These are phyloP conservation scores for Fennellomyces sp. DNA, from an alignment of 371 early-diverging fungal species.

Conservation along the genomic window DNA sequence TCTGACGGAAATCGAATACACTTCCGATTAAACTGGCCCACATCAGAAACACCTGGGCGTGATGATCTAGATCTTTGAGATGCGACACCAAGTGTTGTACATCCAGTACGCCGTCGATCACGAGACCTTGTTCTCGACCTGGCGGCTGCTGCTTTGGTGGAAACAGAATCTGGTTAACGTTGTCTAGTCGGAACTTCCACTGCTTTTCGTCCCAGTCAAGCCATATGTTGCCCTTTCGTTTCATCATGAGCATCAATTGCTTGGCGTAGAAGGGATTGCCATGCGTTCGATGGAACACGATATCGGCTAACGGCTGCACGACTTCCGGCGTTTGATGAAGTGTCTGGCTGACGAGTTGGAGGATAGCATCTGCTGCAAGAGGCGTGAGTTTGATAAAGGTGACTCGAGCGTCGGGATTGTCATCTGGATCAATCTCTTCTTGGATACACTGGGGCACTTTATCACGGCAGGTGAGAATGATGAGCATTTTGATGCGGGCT, in stretches of 20 bases:
- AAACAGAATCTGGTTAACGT: conserved; percentile 25
- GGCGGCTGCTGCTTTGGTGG: conserved; percentile 1
- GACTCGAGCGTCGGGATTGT: conserved; percentile 16
- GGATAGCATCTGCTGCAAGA: conserved; percentile 22
- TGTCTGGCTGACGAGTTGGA: conserved; percentile 34
- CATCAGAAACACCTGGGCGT: conserved; percentile 35
- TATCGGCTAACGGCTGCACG: conserved; percentile 29
- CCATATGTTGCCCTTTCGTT: conserved; percentile 46
- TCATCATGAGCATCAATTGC: conserved; percentile 43
- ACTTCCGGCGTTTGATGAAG: conserved; percentile 27
- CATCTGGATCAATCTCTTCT: conserved; percentile 17
- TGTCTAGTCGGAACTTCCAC: conserved; percentile 46
- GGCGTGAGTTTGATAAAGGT: conserved; percentile 32
- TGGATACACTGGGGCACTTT: conserved; percentile 29
- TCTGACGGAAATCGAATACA: conserved; percentile 36
- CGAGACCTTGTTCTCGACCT: no score
- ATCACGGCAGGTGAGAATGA: conserved; percentile 48
- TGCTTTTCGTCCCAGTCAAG: conserved; percentile 46
- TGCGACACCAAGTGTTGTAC: conserved; percentile 39
- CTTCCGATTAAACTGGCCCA: conserved; percentile 49
- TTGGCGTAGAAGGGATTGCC: conserved; percentile 51
- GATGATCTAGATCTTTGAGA: conserved; percentile 32
- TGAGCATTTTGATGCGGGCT: conserved; percentile 34
- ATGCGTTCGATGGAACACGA: conserved; percentile 37
- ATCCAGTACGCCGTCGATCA: conserved; percentile 25